Evolutionary conservation across 2,329 filamentous ascomycete species (phyloP).

Genomic region (Nigrograna mackinnonii): DNA sequence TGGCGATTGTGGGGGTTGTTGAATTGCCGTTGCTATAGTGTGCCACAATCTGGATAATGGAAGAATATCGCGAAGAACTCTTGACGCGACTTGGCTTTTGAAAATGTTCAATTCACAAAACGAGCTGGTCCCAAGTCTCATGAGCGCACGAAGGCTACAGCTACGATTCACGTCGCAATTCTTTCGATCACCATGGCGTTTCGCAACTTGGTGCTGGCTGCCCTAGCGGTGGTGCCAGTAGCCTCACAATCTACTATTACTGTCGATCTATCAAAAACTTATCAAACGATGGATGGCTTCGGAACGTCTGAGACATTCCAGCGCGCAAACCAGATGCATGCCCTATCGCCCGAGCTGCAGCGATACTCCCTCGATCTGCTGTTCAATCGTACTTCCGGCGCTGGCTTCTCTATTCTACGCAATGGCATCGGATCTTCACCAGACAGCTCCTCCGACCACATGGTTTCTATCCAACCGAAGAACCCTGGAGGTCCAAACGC

Average conservation of each 20-base stretch:
- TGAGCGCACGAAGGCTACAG: too few relatives aligned
- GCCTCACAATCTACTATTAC: constrained; percentile 31
- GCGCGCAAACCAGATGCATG: constrained; percentile 49
- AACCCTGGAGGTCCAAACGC: constrained; percentile 26
- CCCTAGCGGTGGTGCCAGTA: neutral
- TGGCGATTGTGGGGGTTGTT: constrained; percentile 2
- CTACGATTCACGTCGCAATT: neutral
- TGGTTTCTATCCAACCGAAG: constrained; percentile 31
- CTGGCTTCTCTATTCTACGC: constrained; percentile 49
- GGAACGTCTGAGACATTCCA: constrained; percentile 53
- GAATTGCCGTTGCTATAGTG: constrained; percentile 2
- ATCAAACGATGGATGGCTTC: constrained; percentile 53
- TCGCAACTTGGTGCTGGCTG: neutral
- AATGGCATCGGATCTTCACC: constrained; percentile 52
- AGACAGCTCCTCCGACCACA: constrained; percentile 45
- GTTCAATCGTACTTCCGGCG: constrained; percentile 50
- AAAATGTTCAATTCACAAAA: neutral
- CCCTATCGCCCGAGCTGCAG: constrained; percentile 42
- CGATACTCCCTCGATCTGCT: constrained; percentile 48
- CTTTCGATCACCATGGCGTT: neutral
- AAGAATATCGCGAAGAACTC: neutral
- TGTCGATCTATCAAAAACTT: constrained; percentile 48
- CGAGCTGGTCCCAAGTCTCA: neutral
- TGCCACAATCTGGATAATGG: constrained; percentile 10
- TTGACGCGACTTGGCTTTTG: constrained; percentile 4